A percentile compares a stretch with the other conserved stretches of the same genome.
Conservation (phyloP, 805 yeast genomes). For the Kazachstania martiniae region DNA sequence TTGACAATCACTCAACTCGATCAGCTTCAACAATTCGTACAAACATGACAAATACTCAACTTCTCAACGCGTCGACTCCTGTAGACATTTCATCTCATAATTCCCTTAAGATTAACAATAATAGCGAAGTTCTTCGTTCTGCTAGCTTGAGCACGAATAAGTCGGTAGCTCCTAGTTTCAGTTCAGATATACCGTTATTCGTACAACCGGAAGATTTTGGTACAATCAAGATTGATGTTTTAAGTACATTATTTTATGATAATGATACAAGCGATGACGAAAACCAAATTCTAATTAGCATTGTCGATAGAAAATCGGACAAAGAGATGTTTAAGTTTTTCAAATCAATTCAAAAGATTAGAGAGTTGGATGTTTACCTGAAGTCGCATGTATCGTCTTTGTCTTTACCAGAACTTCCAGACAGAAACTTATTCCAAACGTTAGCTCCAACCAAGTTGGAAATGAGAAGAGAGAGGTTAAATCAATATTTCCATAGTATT, state of each 20-base stretch:
- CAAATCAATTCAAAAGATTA: constrained; percentile 51
- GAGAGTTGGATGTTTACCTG: constrained; percentile 48
- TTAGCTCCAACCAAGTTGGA: constrained; percentile 55
- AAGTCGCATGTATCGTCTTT: constrained; percentile 41
- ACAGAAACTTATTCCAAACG: constrained; percentile 42
- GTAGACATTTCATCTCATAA: background rate
- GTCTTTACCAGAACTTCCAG: constrained; percentile 53
- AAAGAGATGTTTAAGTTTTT: constrained; percentile 69
- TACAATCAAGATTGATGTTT: constrained; percentile 37
- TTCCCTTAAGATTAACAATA: background rate
- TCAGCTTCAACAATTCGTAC: background rate
- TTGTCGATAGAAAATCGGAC: constrained; percentile 47
- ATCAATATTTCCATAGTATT: constrained; percentile 48
- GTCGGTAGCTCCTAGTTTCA: constrained; percentile 6
- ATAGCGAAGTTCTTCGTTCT: constrained; percentile 5
- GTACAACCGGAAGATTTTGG: constrained; percentile 49
- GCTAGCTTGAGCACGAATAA: constrained; percentile 6
- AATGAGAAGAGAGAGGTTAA: constrained; percentile 41
- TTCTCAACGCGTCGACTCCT: background rate
- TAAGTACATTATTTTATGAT: constrained; percentile 37
- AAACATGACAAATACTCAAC: too few species aligned
- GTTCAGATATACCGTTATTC: constrained; percentile 37
- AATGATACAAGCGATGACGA: constrained; percentile 35
- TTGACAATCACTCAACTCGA: background rate
- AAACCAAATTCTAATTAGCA: constrained; percentile 49